Base-by-base conservation (phyloP, 2,329 filamentous ascomycete species). In the Torrubiella hemipterigena region DNA sequence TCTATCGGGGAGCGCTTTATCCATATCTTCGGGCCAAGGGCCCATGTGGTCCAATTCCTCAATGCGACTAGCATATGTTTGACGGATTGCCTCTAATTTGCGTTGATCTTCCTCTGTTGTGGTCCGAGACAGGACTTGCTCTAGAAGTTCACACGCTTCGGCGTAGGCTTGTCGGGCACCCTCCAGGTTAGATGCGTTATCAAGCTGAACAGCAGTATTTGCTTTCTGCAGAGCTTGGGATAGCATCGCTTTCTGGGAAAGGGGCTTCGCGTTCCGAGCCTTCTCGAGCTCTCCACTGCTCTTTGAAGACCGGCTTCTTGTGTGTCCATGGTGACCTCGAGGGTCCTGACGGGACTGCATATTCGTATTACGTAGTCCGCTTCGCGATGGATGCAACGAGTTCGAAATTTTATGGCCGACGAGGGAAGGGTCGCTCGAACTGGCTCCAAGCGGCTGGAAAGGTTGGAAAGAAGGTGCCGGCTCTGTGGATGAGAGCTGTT, bases 141-240 rank as follows among this genome's bases (percentile, higher is more conserved):
- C 80, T 33, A 98, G 61, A 36, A 98, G 65, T 33, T 78, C 73
- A 50, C 91, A 98, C 4, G 93, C 91, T 56, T 98, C 91, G 9
- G 73, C 67, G 51, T 98, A 98, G 11, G 89, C 86, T 46, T 85
- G 75, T 50, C 93, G 78, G 13, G 91, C 91, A 24, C 84, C 86
- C 51, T 89, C 83, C 40, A 91, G 89, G 49, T 96, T 94, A 47
- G 91, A 83, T 11, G 85, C 86, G 69, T 95, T 96, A 58, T 98
- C 91, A 24, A 98, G 71, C 42, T 95, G 72, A 17, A 98, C 91
- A 15, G 91, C 91, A 10, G 84, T 89, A 49, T 98, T 95, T 30
- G 91, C 91, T 58, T 95, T 94, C 51, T 93, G 81, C 33, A 98
- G 63, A 1, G 91, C 91, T 45, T 82, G 83, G n/a, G 89, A 94